phyloP scores from a whole-genome alignment of 2,329 filamentous ascomycete species.

The Aureobasidium sp. region DNA sequence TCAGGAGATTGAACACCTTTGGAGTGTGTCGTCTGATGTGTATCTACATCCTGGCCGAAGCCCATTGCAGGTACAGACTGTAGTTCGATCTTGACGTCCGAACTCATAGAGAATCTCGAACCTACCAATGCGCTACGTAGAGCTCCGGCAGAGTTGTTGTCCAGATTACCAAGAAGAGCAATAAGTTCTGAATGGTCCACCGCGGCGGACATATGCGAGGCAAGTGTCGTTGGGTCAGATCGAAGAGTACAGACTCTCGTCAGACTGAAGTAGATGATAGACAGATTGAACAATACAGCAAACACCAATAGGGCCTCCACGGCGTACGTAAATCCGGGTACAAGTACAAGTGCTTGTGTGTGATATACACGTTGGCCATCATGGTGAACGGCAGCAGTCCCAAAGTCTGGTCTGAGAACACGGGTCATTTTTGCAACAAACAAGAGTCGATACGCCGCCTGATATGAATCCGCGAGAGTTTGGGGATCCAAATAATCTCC shows the following conservation, averaged over 20 bases:
- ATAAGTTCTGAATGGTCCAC: neutral
- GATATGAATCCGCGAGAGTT: constrained; percentile 28
- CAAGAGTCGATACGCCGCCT: constrained; percentile 36
- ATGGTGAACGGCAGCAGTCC: constrained; percentile 17
- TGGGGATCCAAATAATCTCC: constrained; percentile 30
- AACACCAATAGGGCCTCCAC: constrained; percentile 22
- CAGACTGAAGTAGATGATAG: constrained; percentile 20
- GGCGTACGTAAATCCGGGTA: constrained; percentile 31
- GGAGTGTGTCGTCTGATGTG: neutral
- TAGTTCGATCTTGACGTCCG: neutral
- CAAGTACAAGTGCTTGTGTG: constrained; percentile 30
- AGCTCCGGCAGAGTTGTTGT: neutral
- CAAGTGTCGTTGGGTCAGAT: constrained; percentile 28
- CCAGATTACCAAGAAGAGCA: neutral
- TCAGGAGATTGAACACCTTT: neutral
- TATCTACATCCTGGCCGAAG: neutral
- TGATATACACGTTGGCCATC: constrained; percentile 15
- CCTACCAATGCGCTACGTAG: neutral
- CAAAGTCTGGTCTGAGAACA: constrained; percentile 20
- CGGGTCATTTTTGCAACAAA: constrained; percentile 32
- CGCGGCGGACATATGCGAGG: constrained; percentile 23
- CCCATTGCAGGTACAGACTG: neutral
- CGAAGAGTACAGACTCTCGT: constrained; percentile 4
- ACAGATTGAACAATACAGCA: constrained; percentile 5
- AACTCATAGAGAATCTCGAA: neutral